A percentile compares a stretch with the other conserved stretches of the same genome.
phyloP scores from a whole-genome alignment of 768 basidiomycete genomes.

The Mycena kentingensis region DNA sequence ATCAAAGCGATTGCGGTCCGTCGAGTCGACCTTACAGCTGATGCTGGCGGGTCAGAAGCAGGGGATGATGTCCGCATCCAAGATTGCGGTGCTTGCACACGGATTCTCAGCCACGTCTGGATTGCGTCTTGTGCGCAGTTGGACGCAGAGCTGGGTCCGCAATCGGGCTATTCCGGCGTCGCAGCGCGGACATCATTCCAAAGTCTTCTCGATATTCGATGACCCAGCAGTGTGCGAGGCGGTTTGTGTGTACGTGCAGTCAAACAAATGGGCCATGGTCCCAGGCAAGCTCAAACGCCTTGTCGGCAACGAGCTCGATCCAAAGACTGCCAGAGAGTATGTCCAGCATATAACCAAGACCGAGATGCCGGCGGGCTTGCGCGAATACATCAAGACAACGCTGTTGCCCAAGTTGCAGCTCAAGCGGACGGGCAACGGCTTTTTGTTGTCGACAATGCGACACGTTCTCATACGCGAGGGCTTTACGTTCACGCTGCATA shows the following conservation, averaged over 20 bases:
- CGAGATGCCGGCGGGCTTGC: constrained; percentile 26
- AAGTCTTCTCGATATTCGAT: constrained; percentile 18
- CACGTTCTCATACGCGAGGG: constrained; percentile 18
- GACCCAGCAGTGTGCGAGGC: constrained; percentile 18
- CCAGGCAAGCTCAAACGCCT: constrained; percentile 21
- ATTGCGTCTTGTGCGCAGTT: constrained; percentile 6
- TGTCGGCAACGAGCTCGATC: constrained; percentile 12
- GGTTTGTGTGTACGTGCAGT: constrained; percentile 17
- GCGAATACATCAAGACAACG: constrained; percentile 21
- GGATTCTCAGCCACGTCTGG: constrained; percentile 23
- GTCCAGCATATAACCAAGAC: constrained; percentile 5
- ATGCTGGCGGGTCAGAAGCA: constrained; percentile 17
- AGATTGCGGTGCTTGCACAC: constrained; percentile 17
- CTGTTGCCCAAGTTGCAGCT: constrained; percentile 13
- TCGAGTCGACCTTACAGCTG: constrained; percentile 15
- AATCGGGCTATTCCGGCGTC: constrained; percentile 12
- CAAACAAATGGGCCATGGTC: constrained; percentile 27
- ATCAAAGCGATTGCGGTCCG: constrained; percentile 13
- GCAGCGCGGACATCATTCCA: constrained; percentile 14
- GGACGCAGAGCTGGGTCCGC: constrained; percentile 17
- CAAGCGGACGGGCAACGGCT: constrained; percentile 16
- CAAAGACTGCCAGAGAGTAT: constrained; percentile 17
- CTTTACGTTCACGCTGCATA: constrained; percentile 10
- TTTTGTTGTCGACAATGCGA: constrained; percentile 25
- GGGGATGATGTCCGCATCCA: constrained; percentile 20